These are phyloP conservation scores for Lathyrus sativus DNA, from an alignment of 306 rosid genomes.

Conservation along the genomic window DNA sequence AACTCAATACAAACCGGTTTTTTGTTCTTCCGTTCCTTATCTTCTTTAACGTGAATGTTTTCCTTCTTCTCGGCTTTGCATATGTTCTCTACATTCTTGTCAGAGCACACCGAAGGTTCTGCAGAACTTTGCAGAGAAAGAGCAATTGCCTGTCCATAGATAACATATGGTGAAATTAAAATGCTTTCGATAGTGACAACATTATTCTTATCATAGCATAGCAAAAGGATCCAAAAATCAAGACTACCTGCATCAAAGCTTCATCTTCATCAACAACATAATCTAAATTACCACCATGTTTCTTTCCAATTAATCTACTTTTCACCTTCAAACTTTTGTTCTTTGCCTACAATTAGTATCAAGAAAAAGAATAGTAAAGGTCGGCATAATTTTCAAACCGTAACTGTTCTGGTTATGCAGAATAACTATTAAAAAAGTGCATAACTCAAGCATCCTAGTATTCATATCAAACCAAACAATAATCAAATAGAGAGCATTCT, in stretches of 20 bases:
- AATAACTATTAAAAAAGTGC: neutral
- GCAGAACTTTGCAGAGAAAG: conserved; percentile 67
- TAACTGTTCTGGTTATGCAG: neutral
- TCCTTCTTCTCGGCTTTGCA: conserved; percentile 40
- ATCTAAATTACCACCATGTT: conserved; percentile 36
- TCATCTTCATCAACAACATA: conserved; percentile 58
- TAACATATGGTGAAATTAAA: conserved; percentile 27
- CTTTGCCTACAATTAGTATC: conserved; percentile 51
- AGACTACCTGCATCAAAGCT: conserved; percentile 67
- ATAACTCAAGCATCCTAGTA: neutral
- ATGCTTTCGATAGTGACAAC: conserved; percentile 26
- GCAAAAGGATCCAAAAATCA: conserved; percentile 29
- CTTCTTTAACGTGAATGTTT: conserved; percentile 47
- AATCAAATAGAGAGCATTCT: neutral
- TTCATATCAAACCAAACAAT: conserved; percentile 7
- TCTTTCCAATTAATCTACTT: conserved; percentile 43
- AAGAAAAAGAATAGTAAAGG: conserved; percentile 15
- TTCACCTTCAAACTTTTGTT: conserved; percentile 47
- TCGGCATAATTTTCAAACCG: conserved; percentile 14
- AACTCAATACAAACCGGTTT: conserved; percentile 54
- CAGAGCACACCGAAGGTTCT: conserved; percentile 37
- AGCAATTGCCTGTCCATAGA: conserved; percentile 70
- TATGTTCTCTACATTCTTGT: conserved; percentile 34
- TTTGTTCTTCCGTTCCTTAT: conserved; percentile 62
- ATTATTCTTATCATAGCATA: too few relatives aligned